phyloP scores from a whole-genome alignment of 495 filamentous ascomycete genomes.

The Alectoria sarmentosa region DNA sequence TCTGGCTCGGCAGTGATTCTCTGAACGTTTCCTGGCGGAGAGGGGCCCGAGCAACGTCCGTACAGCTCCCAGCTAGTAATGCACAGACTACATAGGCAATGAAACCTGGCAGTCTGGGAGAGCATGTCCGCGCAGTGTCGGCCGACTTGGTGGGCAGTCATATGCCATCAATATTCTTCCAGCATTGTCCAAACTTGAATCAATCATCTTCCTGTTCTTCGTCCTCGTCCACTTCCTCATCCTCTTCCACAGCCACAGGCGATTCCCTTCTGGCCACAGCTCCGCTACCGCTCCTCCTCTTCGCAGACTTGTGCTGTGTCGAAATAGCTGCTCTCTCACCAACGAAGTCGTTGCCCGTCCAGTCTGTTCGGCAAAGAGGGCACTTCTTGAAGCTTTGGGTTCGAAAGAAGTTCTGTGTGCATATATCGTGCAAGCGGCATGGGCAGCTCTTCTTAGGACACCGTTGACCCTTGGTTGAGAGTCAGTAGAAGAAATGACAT shows the following conservation, averaged over 20 bases:
- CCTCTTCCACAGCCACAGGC: conserved; percentile 26
- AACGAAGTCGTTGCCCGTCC: conserved; percentile 70
- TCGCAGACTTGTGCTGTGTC: conserved; percentile 27
- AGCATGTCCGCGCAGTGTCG: not conserved
- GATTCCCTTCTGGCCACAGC: conserved; percentile 20
- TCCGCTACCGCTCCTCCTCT: conserved; percentile 32
- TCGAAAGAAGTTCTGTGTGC: conserved; percentile 64
- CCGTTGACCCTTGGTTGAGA: conserved; percentile 57
- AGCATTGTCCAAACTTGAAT: not conserved
- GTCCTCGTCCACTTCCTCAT: conserved; percentile 18
- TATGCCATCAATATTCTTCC: not conserved
- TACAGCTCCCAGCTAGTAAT: not conserved
- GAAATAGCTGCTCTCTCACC: conserved; percentile 64
- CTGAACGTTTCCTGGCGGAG: not conserved
- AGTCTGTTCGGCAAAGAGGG: conserved; percentile 62
- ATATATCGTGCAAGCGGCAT: conserved; percentile 71
- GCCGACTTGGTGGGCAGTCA: not conserved
- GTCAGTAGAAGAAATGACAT: conserved; percentile 11
- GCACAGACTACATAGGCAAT: not conserved
- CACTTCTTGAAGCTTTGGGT: conserved; percentile 57
- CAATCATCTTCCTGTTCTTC: conserved; percentile 19
- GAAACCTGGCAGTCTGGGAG: not conserved
- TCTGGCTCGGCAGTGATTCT: not conserved
- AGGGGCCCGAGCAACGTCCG: not conserved
- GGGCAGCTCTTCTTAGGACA: conserved; percentile 62